Base-by-base conservation (phyloP, 345 rosid genomes). In the Populus ilicifolia region DNA sequence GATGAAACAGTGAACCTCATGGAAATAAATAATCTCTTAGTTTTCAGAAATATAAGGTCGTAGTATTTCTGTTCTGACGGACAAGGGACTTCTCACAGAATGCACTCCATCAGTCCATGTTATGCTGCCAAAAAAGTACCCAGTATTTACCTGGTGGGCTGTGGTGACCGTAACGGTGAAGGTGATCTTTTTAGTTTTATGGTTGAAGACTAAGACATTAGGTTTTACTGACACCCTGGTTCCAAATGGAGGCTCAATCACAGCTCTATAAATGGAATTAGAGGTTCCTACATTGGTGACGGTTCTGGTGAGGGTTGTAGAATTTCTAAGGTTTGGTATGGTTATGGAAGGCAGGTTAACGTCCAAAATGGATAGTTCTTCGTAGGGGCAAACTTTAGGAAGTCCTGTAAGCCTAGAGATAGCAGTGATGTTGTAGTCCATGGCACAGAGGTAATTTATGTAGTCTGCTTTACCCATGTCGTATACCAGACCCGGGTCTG, bases 281-380 rank as follows among this genome's bases (percentile, higher is more conserved):
- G 84, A 75, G 63, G 73, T 46, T 56, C 94, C 94, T 0, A 84
- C 89, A 39, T 92, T 92, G 20, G 85, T 92, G 16, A 92, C 89
- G 0, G 83, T 85, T 80, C 93, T 77, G 6, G 86, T 81, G 21
- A 91, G 59, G 13, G 78, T 85, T 4, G 72, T 8, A 0, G 81
- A 69, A n/a, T 71, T 75, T 77, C 72, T 79, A 2, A 92, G 89
- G 63, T 78, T 82, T 27, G 94, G 91, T 66, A 92, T 78, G 41
- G 90, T 89, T 75, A 91, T 85, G 72, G 92, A 87, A 21, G 96
- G 91, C 21, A 91, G 74, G 69, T 91, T 91, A 16, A 89, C 18
- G 63, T 85, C 85, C n/a, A 83, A 73, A 74, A 86, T 70, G 30
- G 91, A 86, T 30, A 75, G 30, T 30, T 77, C 75, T 73, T 38